Conservation (phyloP, 805 yeast species). For the Barnettozyma californica region DNA sequence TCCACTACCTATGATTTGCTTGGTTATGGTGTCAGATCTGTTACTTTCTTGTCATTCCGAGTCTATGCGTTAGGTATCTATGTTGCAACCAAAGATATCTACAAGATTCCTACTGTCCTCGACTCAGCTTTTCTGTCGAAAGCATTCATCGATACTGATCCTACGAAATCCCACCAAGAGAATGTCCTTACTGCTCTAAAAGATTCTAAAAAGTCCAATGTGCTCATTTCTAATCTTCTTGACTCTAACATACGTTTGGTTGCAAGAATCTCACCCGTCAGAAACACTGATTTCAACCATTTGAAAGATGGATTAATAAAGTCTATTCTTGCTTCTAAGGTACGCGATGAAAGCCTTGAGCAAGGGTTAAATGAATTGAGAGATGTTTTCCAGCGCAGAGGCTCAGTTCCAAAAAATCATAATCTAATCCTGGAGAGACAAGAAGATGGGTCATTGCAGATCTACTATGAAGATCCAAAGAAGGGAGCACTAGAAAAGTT, state of each 20-base stretch:
- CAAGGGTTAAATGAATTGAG: slow-evolving; percentile 66
- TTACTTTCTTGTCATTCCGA: slow-evolving; percentile 74
- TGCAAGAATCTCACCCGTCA: slow-evolving; percentile 76
- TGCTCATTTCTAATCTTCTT: slow-evolving; percentile 51
- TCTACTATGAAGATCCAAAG: slow-evolving; percentile 39
- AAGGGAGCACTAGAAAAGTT: slow-evolving; percentile 33
- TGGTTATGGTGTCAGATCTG: slow-evolving; percentile 80
- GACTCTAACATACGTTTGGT: slow-evolving; percentile 56
- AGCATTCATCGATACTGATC: slow-evolving; percentile 31
- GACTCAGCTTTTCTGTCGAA: slow-evolving; percentile 37
- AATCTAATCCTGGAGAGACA: slow-evolving; percentile 54
- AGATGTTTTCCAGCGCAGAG: slow-evolving; percentile 54
- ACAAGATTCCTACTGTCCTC: slow-evolving; percentile 35
- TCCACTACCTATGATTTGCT: slow-evolving; percentile 45
- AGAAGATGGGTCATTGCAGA: slow-evolving; percentile 39
- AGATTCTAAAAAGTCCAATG: slow-evolving; percentile 47
- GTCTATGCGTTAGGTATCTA: slow-evolving; percentile 88
- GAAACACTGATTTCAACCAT: slow-evolving; percentile 90
- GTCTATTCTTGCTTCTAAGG: slow-evolving; percentile 63
- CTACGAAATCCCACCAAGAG: slow-evolving; percentile 31
- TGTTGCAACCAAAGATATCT: slow-evolving; percentile 54
- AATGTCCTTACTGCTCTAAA: slow-evolving; percentile 40
- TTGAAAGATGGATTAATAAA: slow-evolving; percentile 84
- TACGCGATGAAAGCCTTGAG: slow-evolving; percentile 40
- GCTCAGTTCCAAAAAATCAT: slow-evolving; percentile 73